Conservation (phyloP, 73 alveolate genomes). For the Symbiodinium pilosum region DNA sequence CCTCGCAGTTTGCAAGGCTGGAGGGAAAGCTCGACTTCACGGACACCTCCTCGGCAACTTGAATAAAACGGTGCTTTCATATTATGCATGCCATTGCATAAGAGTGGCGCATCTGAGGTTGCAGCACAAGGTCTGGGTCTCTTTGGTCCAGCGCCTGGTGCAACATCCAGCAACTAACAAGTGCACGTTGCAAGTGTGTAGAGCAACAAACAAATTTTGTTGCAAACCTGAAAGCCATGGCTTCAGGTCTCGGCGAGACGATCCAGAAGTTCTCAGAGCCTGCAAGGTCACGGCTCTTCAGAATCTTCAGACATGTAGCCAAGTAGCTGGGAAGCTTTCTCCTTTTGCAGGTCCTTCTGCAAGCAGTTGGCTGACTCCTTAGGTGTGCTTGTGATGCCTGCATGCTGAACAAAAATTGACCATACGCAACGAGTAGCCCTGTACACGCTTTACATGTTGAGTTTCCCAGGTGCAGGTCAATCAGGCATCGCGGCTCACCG, state of each 20-base stretch:
- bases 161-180: neutral
- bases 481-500: conserved; percentile 53
- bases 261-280: conserved; percentile 82
- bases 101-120: too few species aligned
- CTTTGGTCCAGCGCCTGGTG: neutral
- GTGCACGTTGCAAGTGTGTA: neutral
- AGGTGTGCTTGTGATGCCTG: neutral
- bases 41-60: conserved; percentile 67
- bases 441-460: too few species aligned
- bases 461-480: conserved; percentile 28
- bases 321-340: neutral
- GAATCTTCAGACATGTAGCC: neutral
- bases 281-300: conserved; percentile 14
- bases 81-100: neutral
- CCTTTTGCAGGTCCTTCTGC: conserved; percentile 35
- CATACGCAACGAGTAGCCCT: neutral
- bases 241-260: conserved; percentile 62
- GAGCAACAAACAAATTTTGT: neutral
- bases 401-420: neutral
- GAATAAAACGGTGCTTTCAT: neutral
- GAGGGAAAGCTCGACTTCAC: conserved; percentile 81
- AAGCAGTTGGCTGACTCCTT: conserved; percentile 20
- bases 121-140: conserved; percentile 88
- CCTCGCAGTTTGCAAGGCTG: neutral
- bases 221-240: too few species aligned